Evolutionary conservation across 805 yeast species (phyloP).

Genomic region (Candida multigemmis): DNA sequence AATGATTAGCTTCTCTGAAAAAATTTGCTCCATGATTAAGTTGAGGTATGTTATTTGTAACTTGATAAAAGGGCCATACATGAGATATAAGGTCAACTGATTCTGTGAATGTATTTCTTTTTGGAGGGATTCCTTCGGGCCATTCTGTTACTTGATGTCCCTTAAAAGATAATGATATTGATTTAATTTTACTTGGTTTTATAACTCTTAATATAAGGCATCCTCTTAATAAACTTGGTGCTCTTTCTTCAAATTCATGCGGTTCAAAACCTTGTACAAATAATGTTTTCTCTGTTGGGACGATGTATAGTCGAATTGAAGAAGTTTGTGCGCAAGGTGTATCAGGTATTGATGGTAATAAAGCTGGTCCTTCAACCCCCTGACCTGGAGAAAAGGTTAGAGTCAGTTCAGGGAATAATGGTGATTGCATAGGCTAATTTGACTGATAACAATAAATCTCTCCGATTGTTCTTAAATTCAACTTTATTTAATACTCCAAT

Average conservation of each 20-base stretch:
- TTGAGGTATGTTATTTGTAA: conserved; percentile 9
- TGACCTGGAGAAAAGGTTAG: conserved; percentile 4
- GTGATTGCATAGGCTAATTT: conserved; percentile 16
- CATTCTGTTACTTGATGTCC: conserved; percentile 81
- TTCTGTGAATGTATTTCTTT: conserved; percentile 59
- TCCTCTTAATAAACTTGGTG: conserved; percentile 80
- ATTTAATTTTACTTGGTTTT: conserved; percentile 65
- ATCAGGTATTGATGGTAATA: conserved; percentile 40
- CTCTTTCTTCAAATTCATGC: conserved; percentile 51
- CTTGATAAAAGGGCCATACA: conserved; percentile 79
- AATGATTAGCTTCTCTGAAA: conserved; percentile 18
- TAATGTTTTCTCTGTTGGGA: conserved; percentile 71
- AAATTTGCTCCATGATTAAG: conserved; percentile 40
- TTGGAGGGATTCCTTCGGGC: conserved; percentile 98
- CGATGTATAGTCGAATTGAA: conserved; percentile 60
- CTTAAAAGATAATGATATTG: conserved; percentile 49
- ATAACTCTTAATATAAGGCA: conserved; percentile 59
- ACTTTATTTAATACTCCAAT: no score
- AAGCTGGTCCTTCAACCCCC: conserved; percentile 5
- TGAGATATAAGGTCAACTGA: conserved; percentile 60
- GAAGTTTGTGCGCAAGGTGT: conserved; percentile 54
- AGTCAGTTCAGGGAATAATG: conserved; percentile 15
- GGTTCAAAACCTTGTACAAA: conserved; percentile 77
- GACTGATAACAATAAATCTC: no score
- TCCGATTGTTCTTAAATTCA: no score